Base-by-base conservation (phyloP, 805 yeast species). In the Zygosaccharomyces bailii region DNA sequence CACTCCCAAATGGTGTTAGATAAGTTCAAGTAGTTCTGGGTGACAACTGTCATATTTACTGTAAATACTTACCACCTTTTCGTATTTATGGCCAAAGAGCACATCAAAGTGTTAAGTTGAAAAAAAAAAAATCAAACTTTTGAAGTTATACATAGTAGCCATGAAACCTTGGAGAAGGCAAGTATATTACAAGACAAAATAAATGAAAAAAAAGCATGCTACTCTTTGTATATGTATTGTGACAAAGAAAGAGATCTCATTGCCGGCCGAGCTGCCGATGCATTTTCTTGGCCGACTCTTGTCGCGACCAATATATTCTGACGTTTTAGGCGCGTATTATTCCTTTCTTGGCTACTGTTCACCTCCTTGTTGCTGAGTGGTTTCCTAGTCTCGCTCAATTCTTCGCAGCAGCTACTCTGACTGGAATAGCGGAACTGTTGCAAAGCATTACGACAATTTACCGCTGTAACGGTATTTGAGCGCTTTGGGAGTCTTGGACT, bases 211-310 rank as follows among this genome's bases (percentile, higher is more conserved):
- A 5, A 21, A 5, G 25, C 19, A 20, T 7, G 17, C 21, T 25
- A 36, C 17, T 24, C 40, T 14, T 36, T 52, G 34, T 57, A 57
- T 6, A 48, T 47, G 46, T 39, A 57, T 38, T 55, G 47, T 18
- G 61, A 52, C 6, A 57, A 41, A 2, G 61, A 56, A 9, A 47
- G 33, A 4, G 59, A 48, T 36, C 60, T 54, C 6, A 34, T 35
- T 5, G 57, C 52, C 2, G 54, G 50, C 11, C 51, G 36, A 8
- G 34, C 38, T 19, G 34, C 31, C 23, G 44, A 7, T 29, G 27
- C 14, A 23, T 38, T 30, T 6, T 37, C 29, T 13, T 27, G 21
- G 8, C 11, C 19, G n/a, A 34, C 30, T 13, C 18, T 43, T 17
- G 45, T 38, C 11, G 39, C 27, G 18, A 43, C 45, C 23, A 47